Conservation (phyloP, 306 rosid genomes). For the Oxytropis ochrocephala region DNA sequence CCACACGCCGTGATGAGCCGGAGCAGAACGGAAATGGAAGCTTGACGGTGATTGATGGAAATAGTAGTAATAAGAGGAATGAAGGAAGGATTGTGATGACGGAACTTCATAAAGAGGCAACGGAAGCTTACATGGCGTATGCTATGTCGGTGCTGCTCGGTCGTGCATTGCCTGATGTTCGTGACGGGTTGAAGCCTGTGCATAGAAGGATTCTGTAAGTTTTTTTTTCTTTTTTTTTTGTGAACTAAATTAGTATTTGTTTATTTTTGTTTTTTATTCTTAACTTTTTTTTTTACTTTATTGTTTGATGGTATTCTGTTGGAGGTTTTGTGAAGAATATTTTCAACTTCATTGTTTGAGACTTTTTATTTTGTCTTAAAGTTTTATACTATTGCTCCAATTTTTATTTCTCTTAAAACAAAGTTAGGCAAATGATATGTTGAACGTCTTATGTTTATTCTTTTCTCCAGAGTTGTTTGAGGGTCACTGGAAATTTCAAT, state of each 20-base stretch:
- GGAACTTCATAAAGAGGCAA: slow-evolving; percentile 79
- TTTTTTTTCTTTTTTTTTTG: background rate
- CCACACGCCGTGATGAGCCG: slow-evolving; percentile 33
- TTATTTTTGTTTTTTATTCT: background rate
- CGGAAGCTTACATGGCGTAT: slow-evolving; percentile 83
- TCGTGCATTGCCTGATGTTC: slow-evolving; percentile 92
- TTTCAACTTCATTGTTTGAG: background rate
- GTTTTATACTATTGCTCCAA: background rate
- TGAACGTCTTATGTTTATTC: background rate
- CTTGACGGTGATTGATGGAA: slow-evolving; percentile 29
- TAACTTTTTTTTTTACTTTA: background rate
- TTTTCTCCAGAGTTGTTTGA: background rate
- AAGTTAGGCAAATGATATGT: background rate
- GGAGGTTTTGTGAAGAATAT: background rate
- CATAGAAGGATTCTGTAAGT: slow-evolving; percentile 92
- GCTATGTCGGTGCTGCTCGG: slow-evolving; percentile 96
- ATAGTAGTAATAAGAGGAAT: background rate
- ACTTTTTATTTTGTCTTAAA: background rate
- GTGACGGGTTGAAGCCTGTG: slow-evolving; percentile 94
- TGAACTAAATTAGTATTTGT: background rate
- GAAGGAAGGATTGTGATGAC: slow-evolving; percentile 47
- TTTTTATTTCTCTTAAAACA: background rate
- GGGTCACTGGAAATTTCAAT: background rate
- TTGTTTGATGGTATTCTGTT: background rate
- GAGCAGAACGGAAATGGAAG: slow-evolving; percentile 56